Base-by-base conservation (phyloP, 2,329 filamentous ascomycete species). In the Aspergillus sp. region DNA sequence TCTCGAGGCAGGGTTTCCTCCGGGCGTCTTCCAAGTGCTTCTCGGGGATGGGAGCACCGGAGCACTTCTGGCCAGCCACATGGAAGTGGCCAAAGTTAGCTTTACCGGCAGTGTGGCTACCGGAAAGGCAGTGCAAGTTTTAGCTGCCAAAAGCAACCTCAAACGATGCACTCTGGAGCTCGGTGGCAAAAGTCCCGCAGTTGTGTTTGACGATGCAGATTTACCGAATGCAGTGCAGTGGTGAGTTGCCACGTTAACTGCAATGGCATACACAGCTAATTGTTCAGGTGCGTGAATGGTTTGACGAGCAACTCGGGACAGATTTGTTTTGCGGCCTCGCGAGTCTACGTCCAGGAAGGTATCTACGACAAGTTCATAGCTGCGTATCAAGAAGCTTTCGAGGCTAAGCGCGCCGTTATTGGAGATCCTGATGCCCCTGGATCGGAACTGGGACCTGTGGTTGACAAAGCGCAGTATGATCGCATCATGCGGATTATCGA, bases 391-490 rank as follows among this genome's bases (percentile, higher is more conserved):
- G n/a, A 12, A 2, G 40, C 40, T 2, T 45, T 53, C 11, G 14
- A 53, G 31, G 51, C 27, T 6, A 35, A 35, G 0, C 24, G 27
- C 6, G 9, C 15, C 5, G 17, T 35, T 2, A 35, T 33, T 19
- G 51, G 41, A 3, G 51, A 53, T n/a, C 51, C 51, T 5, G 15
- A 45, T 6, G 31, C 9, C 4, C 6, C 41, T 6, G 27, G 14
- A 3, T 19, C 41, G 11, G 7, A 21, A 9, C 15, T 53, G 2
- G 51, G 51, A 2, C 51, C 51, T 3, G 24, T 53, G 2, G 51
- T 53, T 87, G 87, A 77, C 79, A 79, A 39, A 84, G 85, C 67
- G 85, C 86, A 44, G 17, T 53, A 35, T 17, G 40, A 46, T 1
- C 51, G 51, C 2, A 35, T 53, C 8, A 45, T 35, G 17, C 17